phyloP scores from a whole-genome alignment of 73 alveolate genomes.

The Symbiodinium pilosum region DNA sequence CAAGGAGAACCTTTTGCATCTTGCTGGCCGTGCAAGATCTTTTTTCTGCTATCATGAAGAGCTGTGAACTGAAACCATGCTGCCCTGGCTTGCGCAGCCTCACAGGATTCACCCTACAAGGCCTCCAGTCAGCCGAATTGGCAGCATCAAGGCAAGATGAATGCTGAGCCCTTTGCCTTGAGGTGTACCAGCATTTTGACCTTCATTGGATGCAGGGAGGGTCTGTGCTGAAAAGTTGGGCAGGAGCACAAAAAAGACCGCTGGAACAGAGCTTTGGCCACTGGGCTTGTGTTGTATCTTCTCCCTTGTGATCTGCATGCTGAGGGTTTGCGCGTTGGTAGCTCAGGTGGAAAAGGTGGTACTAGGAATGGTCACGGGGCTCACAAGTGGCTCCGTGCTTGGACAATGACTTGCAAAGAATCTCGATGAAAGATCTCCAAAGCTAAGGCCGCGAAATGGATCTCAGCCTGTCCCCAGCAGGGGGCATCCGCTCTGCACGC shows the following conservation, averaged over 20 bases:
- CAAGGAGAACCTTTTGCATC: too few relatives aligned
- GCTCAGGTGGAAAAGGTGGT: background rate
- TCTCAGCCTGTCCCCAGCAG: background rate
- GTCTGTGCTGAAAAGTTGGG: too few relatives aligned
- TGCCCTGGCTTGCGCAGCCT: background rate
- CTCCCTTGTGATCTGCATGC: too few relatives aligned
- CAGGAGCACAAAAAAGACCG: background rate
- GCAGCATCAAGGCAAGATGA: background rate
- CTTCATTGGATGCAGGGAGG: too few relatives aligned
- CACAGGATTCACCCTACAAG: background rate
- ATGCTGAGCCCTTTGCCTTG: too few relatives aligned
- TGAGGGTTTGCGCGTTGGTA: too few relatives aligned
- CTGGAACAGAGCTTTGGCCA: background rate
- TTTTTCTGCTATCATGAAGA: too few relatives aligned
- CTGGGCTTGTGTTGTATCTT: background rate
- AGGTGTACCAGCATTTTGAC: too few relatives aligned
- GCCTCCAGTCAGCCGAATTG: background rate
- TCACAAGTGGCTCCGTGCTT: background rate
- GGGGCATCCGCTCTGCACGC: constrained; percentile 49
- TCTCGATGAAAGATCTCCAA: too few relatives aligned
- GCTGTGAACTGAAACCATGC: too few relatives aligned
- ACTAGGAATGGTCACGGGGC: background rate
- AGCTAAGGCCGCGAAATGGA: background rate
- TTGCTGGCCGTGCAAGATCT: too few relatives aligned
- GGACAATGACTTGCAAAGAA: background rate